Conservation (phyloP, 2,329 filamentous ascomycete genomes). For the Aspergillus novofumigatus region DNA sequence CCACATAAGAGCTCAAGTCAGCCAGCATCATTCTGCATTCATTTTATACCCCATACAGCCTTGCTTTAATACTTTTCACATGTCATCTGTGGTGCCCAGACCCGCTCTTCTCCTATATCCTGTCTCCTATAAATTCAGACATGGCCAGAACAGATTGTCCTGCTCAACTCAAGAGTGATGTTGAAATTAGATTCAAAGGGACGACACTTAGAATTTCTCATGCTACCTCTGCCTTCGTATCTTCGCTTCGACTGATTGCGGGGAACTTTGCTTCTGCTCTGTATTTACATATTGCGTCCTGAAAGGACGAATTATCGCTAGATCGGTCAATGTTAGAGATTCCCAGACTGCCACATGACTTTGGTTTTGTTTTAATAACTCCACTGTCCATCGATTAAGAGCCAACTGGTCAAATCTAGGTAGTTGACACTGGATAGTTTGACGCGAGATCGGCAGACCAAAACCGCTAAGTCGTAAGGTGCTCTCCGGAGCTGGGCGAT, state of each 20-base stretch:
- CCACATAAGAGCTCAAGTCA: not conserved
- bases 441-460: not conserved
- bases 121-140: not conserved
- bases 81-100: not conserved
- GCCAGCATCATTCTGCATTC: not conserved
- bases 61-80: slow-evolving; percentile 14
- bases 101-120: not conserved
- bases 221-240: not conserved
- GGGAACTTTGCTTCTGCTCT: not conserved
- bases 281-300: not conserved
- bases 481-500: not conserved
- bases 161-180: not conserved
- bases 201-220: not conserved
- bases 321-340: not conserved
- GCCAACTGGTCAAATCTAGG: not conserved
- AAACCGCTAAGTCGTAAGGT: not conserved
- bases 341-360: not conserved
- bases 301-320: not conserved
- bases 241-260: not conserved
- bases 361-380: not conserved
- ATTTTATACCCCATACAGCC: not conserved
- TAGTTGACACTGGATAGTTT: not conserved
- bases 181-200: not conserved
- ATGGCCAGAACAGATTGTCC: not conserved
- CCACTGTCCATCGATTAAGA: not conserved